These are phyloP conservation scores for Lactuca saligna DNA, from an alignment of 129 eudicot species.

Conservation along the genomic window DNA sequence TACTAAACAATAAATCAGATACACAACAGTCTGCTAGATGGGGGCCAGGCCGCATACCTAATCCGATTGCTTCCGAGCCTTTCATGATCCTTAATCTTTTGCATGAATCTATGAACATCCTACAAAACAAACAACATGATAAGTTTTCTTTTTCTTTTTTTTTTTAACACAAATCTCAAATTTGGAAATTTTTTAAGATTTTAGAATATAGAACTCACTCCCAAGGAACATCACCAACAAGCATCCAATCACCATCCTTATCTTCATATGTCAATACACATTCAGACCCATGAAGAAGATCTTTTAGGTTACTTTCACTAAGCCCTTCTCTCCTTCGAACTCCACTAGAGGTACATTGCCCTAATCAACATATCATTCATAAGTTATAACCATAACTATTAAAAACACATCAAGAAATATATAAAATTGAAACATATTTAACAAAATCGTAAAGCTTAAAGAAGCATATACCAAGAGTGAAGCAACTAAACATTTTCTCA, in stretches of 20 bases:
- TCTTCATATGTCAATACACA: conserved; percentile 94
- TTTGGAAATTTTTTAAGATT: neutral
- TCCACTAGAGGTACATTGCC: conserved; percentile 64
- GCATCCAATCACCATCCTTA: conserved; percentile 98
- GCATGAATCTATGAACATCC: conserved; percentile 92
- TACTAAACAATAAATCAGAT: neutral
- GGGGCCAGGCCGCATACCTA: conserved; percentile 48
- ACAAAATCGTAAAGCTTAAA: neutral
- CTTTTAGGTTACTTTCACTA: conserved; percentile 60
- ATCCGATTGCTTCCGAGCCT: conserved; percentile 92
- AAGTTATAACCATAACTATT: neutral
- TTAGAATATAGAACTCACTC: conserved; percentile 54
- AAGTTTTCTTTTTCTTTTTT: neutral
- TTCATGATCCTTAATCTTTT: conserved; percentile 91
- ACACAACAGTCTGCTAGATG: neutral
- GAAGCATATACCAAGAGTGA: conserved; percentile 67
- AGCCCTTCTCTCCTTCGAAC: conserved; percentile 53
- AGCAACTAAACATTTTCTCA: conserved; percentile 97
- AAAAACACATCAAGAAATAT: conserved; percentile 7
- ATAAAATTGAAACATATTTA: conserved; percentile 11
- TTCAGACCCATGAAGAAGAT: conserved; percentile 72
- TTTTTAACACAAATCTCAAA: too few species aligned
- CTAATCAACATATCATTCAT: conserved; percentile 31
- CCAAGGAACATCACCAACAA: conserved; percentile 99
- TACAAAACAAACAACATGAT: conserved; percentile 26